phyloP scores from a whole-genome alignment of 768 basidiomycete species.

The Sporobolomyces phaffii region DNA sequence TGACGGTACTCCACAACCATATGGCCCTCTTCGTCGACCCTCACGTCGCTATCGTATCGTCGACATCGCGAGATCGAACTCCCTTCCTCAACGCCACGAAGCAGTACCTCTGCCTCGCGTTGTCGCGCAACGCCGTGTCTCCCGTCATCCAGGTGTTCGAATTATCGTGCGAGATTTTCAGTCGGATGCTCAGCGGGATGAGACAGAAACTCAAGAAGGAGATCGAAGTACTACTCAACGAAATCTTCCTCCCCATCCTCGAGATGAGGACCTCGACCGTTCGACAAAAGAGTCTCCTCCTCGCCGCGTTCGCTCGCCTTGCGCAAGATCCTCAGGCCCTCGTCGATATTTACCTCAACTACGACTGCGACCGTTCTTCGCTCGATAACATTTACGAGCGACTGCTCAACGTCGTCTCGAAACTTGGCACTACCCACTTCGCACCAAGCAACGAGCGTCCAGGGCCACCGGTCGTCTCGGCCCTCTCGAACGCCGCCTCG shows the following conservation, averaged over 20 bases:
- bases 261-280: slow-evolving; percentile 96
- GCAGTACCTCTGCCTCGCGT: slow-evolving; percentile 85
- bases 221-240: slow-evolving; percentile 94
- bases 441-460: slow-evolving; percentile 39
- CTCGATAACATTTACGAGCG: slow-evolving; percentile 96
- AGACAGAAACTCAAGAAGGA: slow-evolving; percentile 99
- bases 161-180: slow-evolving; percentile 95
- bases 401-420: slow-evolving; percentile 93
- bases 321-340: slow-evolving; percentile 96
- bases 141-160: slow-evolving; percentile 96
- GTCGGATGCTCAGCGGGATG: slow-evolving; percentile 89
- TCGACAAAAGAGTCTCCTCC: slow-evolving; percentile 87
- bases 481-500: slow-evolving; percentile 35
- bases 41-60: slow-evolving; percentile 82
- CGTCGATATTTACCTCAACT: slow-evolving; percentile 97
- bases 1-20: slow-evolving; percentile 85
- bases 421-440: slow-evolving; percentile 64
- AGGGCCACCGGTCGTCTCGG: slow-evolving; percentile 16
- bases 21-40: slow-evolving; percentile 85
- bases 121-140: slow-evolving; percentile 92
- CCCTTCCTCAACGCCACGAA: slow-evolving; percentile 88
- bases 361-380: slow-evolving; percentile 93
- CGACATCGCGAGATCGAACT: slow-evolving; percentile 76
- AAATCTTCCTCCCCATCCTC: slow-evolving; percentile 95
- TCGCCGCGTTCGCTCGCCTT: slow-evolving; percentile 72